Conservation (phyloP, 139 green algal species). For the Micractinium sp. region DNA sequence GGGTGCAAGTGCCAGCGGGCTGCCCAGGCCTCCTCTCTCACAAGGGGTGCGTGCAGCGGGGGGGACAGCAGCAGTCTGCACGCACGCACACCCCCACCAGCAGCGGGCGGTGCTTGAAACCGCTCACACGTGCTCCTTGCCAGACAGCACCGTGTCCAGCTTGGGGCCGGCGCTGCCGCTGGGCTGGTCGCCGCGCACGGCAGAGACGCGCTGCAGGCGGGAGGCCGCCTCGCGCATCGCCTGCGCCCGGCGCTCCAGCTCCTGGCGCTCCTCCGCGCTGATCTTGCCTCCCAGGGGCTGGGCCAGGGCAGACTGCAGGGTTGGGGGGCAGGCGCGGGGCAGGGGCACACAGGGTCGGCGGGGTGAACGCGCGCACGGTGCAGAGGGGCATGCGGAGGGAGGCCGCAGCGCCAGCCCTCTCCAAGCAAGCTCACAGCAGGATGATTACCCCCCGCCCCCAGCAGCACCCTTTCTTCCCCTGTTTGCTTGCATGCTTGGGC, state of each 20-base stretch:
- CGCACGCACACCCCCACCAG: too few relatives aligned
- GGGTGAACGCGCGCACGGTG: neutral
- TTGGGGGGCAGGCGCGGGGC: neutral
- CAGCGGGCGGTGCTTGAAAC: too few relatives aligned
- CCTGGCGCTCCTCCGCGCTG: slow-evolving; percentile 4
- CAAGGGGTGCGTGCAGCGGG: too few relatives aligned
- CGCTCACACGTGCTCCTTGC: neutral
- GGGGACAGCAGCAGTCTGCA: too few relatives aligned
- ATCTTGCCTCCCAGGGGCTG: slow-evolving; percentile 34
- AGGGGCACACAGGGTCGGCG: too few relatives aligned
- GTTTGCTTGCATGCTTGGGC: too few relatives aligned
- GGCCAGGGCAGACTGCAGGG: neutral
- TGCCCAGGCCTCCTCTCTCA: too few relatives aligned
- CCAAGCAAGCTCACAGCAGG: too few relatives aligned
- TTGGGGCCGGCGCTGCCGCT: neutral
- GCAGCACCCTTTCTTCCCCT: neutral
- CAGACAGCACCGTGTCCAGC: neutral
- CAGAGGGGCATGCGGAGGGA: neutral
- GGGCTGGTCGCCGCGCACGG: slow-evolving; percentile 6
- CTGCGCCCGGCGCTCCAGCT: slow-evolving; percentile 18
- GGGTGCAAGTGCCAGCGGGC: too few relatives aligned
- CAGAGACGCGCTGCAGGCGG: slow-evolving; percentile 14
- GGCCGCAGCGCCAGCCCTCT: too few relatives aligned
- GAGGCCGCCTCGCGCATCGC: slow-evolving; percentile 12
- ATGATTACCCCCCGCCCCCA: too few relatives aligned